Base-by-base conservation (phyloP, 192 early-diverging fungal species). In the Coemansia sp. region DNA sequence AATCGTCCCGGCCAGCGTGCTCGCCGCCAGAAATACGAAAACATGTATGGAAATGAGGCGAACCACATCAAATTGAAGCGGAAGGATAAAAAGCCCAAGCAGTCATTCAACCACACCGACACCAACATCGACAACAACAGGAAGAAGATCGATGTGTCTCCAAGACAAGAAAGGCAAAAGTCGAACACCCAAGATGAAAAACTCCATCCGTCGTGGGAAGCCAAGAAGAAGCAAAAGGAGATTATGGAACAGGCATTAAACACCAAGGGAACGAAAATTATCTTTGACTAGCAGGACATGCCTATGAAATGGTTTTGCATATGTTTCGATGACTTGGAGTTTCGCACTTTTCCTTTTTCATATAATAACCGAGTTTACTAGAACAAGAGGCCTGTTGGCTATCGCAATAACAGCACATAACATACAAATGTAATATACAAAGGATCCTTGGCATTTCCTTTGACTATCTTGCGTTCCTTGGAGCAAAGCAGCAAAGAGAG, bases 1-100 rank as follows among this genome's bases (percentile, higher is more conserved):
- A 87, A 87, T 56, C 83, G 86, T 9, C 80, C 83, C 45, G 86
- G 86, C 8, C 86, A 87, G 71, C 72, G 81, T n/a, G 84, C 79
- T 47, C 72, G 85, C 47, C 76, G 81, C 32, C 54, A 61, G 43
- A 63, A 70, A 81, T 81, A 79, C 18, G 86, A 86, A 63, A 58
- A 74, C 21, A 74, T 75, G 61, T 87, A 73, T 57, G 86, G 86
- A 45, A 67, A 84, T 15, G 86, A 87, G 11, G 86, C 86, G 10
- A 87, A 87, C 70, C 86, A 87, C 40, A 63, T 87, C 44, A 86
- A 86, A 75, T 64, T 84, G 52, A 40, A 62, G 32, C 61, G 69
- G 48, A 86, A 86, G 68, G 81, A 86, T 43, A 79, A 79, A 61
- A 68, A 74, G 56, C 47, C 64, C 63, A 49, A 43, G n/a, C 1